Percentiles rank a stretch among this genome's conserved stretches.
Conservation (phyloP, 306 rosid genomes). For the Purshia tridentata region DNA sequence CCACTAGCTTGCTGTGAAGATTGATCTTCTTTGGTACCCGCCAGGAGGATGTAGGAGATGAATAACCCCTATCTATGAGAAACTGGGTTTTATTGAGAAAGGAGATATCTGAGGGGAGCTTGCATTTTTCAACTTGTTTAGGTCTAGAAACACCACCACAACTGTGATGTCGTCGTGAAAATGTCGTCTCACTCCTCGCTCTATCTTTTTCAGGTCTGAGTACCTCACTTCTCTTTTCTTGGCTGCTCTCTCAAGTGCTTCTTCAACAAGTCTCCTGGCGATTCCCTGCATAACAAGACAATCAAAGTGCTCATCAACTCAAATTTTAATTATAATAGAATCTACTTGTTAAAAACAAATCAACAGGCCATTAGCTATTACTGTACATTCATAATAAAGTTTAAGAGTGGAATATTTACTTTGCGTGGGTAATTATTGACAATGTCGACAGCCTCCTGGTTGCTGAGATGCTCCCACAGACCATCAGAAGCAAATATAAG, state of each 20-base stretch:
- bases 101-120: constrained; percentile 40
- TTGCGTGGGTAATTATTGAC: constrained; percentile 57
- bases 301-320: neutral
- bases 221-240: constrained; percentile 82
- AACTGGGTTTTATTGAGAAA: constrained; percentile 56
- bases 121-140: constrained; percentile 27
- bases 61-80: constrained; percentile 25
- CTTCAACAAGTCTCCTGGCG: constrained; percentile 59
- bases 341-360: too few relatives aligned
- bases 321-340: neutral
- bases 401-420: constrained; percentile 33
- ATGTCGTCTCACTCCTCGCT: constrained; percentile 75
- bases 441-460: constrained; percentile 69
- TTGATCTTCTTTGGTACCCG: neutral
- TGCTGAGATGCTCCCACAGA: constrained; percentile 87
- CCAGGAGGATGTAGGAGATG: neutral
- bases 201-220: constrained; percentile 67
- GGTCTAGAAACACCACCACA: constrained; percentile 65
- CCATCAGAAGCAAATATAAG: constrained; percentile 86
- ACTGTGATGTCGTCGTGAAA: constrained; percentile 87
- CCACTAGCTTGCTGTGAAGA: too few relatives aligned
- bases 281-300: constrained; percentile 51
- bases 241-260: constrained; percentile 82
- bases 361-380: too few relatives aligned
- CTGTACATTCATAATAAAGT: too few relatives aligned